Base-by-base conservation (phyloP, 2,329 filamentous ascomycete genomes). In the Hymenoscyphus albidus region DNA sequence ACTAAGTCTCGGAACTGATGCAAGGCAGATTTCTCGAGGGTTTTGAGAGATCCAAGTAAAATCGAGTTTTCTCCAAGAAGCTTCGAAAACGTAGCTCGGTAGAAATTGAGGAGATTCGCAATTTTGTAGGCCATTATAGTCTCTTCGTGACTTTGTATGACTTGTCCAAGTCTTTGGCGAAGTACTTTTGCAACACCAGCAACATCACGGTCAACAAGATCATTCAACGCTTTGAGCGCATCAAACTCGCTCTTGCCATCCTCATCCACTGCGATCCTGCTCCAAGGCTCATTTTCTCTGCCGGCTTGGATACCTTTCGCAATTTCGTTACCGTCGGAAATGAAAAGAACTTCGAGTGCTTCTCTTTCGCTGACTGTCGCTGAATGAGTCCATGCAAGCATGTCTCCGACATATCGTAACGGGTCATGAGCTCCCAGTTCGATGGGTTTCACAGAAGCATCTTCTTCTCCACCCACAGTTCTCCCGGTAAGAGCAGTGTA, bases 321-420 rank as follows among this genome's bases (percentile, higher is more conserved):
- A 64, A 98, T 91, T 72, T 96, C 92, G 67, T 95, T 91, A 1
- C 91, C 93, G 67, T 97, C 93, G 0, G 90, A 89, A 54, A 97
- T 88, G 74, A 99, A 99, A 0, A 99, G 81, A 1, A 92, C 87
- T 76, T 98, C 94, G 5, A 99, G 82, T 0, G 93, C 93, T 77
- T 99, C 95, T 61, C 91, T 86, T 77, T 99, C 95, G 39, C 94
- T 96, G 0, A 99, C 95, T 0, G 94, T 89, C 2, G 93, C 91
- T 0, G 95, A 97, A 76, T 99, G 95, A 5, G 90, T 88, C 95
- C 95, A 99, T 5, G 95, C 95, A 14, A 99, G 83, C 93, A 99
- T 99, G 74, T 99, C 95, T 62, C 95, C 93, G 2, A 96, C 88
- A 76, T 98, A 98, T 22, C 95, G 87, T 32, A 98, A 79, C 0